Percentiles rank a stretch among this genome's conserved stretches.
phyloP scores from a whole-genome alignment of 441 rosid species.

The Gossypium armourianum region DNA sequence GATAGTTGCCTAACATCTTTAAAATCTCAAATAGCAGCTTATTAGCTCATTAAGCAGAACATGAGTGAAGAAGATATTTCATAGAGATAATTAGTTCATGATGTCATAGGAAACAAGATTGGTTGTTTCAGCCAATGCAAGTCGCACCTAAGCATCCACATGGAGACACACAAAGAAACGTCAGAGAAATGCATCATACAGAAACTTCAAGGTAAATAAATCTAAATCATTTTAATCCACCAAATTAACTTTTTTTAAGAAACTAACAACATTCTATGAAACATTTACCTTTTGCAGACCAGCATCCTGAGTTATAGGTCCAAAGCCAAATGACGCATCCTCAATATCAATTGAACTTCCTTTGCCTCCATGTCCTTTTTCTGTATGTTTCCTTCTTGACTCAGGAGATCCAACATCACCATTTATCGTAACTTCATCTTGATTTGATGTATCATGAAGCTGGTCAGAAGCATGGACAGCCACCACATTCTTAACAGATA shows the following conservation, averaged over 20 bases:
- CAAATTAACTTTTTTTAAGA: background rate
- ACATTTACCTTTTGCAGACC: constrained; percentile 51
- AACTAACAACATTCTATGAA: background rate
- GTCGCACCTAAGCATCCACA: constrained; percentile 7
- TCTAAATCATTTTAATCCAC: background rate
- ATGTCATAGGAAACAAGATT: background rate
- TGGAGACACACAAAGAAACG: background rate
- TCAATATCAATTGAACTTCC: constrained; percentile 34
- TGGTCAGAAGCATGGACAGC: constrained; percentile 28
- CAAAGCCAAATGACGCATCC: constrained; percentile 41
- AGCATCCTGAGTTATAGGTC: constrained; percentile 42
- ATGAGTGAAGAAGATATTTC: background rate
- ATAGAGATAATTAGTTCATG: background rate
- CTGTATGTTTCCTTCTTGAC: constrained; percentile 28
- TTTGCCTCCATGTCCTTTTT: constrained; percentile 42
- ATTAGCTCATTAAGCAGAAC: background rate
- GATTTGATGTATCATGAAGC: constrained; percentile 29
- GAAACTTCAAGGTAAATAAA: constrained; percentile 4
- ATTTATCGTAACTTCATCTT: constrained; percentile 35
- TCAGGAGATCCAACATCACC: constrained; percentile 44
- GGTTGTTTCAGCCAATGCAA: constrained; percentile 2
- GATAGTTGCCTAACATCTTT: background rate
- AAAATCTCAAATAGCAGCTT: background rate
- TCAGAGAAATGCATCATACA: constrained; percentile 1
- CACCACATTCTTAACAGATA: constrained; percentile 30